Base-by-base conservation (phyloP, 352 stramenopile species). In the Plasmopara halstedii region DNA sequence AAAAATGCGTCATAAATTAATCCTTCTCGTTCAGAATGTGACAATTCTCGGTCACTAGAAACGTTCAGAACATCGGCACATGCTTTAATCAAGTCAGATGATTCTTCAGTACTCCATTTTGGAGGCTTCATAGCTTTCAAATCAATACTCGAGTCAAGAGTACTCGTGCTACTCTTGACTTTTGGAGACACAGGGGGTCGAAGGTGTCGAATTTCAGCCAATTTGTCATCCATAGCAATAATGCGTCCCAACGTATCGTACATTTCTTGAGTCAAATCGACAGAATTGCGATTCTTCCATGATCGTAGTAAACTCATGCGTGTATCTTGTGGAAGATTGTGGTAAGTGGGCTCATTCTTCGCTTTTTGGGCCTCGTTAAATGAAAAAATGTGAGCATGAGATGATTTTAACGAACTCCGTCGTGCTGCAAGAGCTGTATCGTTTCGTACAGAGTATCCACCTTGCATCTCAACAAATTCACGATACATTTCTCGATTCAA, bases 211-310 rank as follows among this genome's bases (percentile, higher is more conserved):
- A 60, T 37, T 22, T 53, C 26, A 0, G 37, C 21, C 31, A 64
- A 48, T n/a, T 56, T 62, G 10, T 61, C 46, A 25, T 73, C 49
- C 55, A 70, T 56, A 2, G 53, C 51, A 37, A 73, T 15, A 38
- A 73, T 65, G 27, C 55, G 63, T 14, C 41, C 36, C 45, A 73
- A 51, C 0, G 36, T 49, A 29, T 66, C 52, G 35, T 55, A 73
- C 50, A 68, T 67, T 14, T 57, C 47, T 32, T 67, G 64, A 5
- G 58, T 57, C 4, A 73, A 50, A 39, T 69, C 63, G 32, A 73
- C 52, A 1, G 58, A 67, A 29, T 73, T 73, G 41, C 55, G 55
- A 15, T 70, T 67, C 38, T 69, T 65, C 63, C 63, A 73, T 5
- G 58, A 67, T 1, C 56, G 50, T n/a, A 73, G 42, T 37, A 69